phyloP scores from a whole-genome alignment of 2,329 filamentous ascomycete genomes.

The Ophioceras dolichostomum region DNA sequence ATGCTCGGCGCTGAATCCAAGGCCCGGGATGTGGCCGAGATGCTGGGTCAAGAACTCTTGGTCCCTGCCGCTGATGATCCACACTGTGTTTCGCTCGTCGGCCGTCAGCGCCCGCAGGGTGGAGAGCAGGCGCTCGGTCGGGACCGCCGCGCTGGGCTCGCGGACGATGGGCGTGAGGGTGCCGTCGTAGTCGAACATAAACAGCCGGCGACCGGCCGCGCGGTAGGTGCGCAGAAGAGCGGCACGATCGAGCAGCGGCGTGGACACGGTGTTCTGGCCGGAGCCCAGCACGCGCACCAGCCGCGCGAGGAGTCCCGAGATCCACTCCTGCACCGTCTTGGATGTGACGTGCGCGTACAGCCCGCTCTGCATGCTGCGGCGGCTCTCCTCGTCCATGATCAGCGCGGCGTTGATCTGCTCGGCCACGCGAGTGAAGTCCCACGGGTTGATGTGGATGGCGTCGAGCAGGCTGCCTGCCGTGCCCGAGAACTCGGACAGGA shows the following conservation, averaged over 20 bases:
- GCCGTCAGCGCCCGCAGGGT: conserved; percentile 69
- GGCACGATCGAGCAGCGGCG: conserved; percentile 68
- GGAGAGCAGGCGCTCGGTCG: conserved; percentile 69
- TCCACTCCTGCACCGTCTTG: conserved; percentile 82
- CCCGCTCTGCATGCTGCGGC: conserved; percentile 55
- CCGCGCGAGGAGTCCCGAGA: conserved; percentile 63
- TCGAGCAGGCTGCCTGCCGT: conserved; percentile 76
- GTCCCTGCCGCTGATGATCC: conserved; percentile 95
- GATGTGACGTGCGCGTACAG: conserved; percentile 76
- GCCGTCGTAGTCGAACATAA: conserved; percentile 99
- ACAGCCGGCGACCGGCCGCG: conserved; percentile 64
- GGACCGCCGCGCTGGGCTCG: conserved; percentile 79
- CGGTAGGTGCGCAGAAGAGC: conserved; percentile 64
- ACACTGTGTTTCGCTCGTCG: conserved; percentile 78
- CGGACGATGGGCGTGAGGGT: conserved; percentile 92
- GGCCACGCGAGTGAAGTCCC: conserved; percentile 78
- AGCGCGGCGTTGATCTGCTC: conserved; percentile 72
- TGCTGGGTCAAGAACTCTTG: conserved; percentile 84
- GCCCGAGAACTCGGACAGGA: conserved; percentile 92
- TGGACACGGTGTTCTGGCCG: conserved; percentile 62
- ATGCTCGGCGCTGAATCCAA: conserved; percentile 95
- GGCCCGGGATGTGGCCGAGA: conserved; percentile 76
- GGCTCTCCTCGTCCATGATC: conserved; percentile 57
- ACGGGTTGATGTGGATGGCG: conserved; percentile 94
- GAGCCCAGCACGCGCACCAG: conserved; percentile 71